Base-by-base conservation (phyloP, 2,329 filamentous ascomycete genomes). In the Scedosporium aurantiacum region DNA sequence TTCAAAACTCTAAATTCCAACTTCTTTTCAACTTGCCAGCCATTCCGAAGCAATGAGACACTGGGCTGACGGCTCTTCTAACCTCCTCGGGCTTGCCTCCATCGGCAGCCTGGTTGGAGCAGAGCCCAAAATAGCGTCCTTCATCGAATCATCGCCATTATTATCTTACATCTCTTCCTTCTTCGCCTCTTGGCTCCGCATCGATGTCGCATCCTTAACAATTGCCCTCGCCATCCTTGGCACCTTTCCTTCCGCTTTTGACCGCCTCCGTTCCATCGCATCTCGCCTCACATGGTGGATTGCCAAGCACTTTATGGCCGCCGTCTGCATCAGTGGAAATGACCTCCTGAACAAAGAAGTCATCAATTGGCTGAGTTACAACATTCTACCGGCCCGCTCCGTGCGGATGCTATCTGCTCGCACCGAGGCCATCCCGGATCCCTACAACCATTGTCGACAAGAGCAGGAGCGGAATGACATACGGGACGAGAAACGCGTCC, bases 291-390 rank as follows among this genome's bases (percentile, higher is more conserved):
- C 73, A 63, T 73, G 72, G 68, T 72, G 69, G 68, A 64, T 74
- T 4, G 69, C 72, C 2, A 66, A 69, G 2, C 74, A 74, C 63
- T 69, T 74, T 60, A 74, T 73, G 0, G 70, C 73, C 2, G 72
- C 72, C 4, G 70, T 75, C 18, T 73, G 72, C 23, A 71, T 75
- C 57, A 67, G 69, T 1, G 70, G 69, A n/a, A 68, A 67, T 41
- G 73, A 75, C 64, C 67, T 70, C 5, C 70, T 75, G 54, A 75
- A 74, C 64, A 66, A 69, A 5, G 73, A 75, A 56, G 71, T 74
- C 3, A 65, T 75, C 57, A 73, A 73, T 67, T 75, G 72, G 72
- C 64, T 75, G 6, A 71, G 71, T 2, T 67, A 71, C 41, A 67
- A 73, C 5, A 69, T 75, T 2, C 69, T 75, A 14, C 61, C 65